Base-by-base conservation (phyloP, 352 stramenopile genomes). In the Bremia lactucae region DNA sequence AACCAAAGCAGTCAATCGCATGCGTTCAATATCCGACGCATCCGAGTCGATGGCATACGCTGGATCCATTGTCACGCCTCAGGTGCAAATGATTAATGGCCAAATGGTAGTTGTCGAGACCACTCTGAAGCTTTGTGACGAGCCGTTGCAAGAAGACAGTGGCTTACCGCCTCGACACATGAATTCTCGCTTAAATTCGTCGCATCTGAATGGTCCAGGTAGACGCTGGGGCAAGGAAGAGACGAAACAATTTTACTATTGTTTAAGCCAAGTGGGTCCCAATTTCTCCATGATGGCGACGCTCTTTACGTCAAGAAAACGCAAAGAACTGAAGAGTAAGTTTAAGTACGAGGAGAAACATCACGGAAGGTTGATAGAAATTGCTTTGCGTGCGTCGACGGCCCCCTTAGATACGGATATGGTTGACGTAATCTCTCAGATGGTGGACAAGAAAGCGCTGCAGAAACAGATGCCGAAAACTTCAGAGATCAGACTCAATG, bases 281-380 rank as follows among this genome's bases (percentile, higher is more conserved):
- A 87, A 89, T 60, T 92, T 92, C 31, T 88, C 76, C 4, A 83
- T 92, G 63, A 89, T 92, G 76, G 74, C 74, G 31, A 87, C 79
- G 15, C 50, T 92, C 4, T 92, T 92, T 43, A 76, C 79, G 15
- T 77, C 65, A n/a, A 63, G 79, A 14, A 87, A 82, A 51, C 79
- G 76, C 13, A 78, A 81, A 49, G 79, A 92, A 36, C 59, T 92
- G 13, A 92, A 92, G 60, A 76, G 68, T 52, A 92, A 92, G 42
- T 92, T 92, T 52, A 92, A 92, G 45, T 84, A 73, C 25, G 79
- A 92, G 40, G 79, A 92, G 52, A 92, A 85, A 60, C 65, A 78
- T 31, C 73, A 87, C 25, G 60, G 68, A 0, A 54, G 49, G 23
- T 54, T 92, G 9, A 86, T 92, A 22, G 79, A 92, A 38, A 85